These are phyloP conservation scores for Arachis monticola DNA, from an alignment of 331 rosid genomes.

Conservation along the genomic window DNA sequence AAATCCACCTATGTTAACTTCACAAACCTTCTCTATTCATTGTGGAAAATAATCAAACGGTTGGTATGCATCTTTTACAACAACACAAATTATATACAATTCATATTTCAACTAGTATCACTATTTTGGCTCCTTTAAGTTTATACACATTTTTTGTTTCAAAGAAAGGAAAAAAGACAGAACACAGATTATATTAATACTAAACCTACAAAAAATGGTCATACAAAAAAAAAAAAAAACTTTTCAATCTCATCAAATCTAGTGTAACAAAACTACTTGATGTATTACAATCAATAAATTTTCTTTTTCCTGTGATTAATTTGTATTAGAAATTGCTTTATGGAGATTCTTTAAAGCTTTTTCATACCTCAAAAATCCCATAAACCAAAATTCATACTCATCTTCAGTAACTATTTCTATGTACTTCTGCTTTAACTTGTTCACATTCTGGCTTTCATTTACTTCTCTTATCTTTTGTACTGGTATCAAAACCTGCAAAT, in stretches of 20 bases:
- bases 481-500: conserved; percentile 77
- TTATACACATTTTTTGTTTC: too few relatives aligned
- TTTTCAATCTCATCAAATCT: neutral
- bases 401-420: conserved; percentile 69
- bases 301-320: neutral
- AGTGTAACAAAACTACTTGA: neutral
- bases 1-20: too few relatives aligned
- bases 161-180: too few relatives aligned
- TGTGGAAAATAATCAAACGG: too few relatives aligned
- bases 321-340: conserved; percentile 64
- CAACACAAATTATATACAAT: neutral
- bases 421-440: conserved; percentile 67
- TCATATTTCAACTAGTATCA: too few relatives aligned
- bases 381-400: conserved; percentile 79
- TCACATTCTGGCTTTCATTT: conserved; percentile 58
- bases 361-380: conserved; percentile 77
- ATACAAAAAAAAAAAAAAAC: too few relatives aligned
- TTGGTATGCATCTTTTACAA: too few relatives aligned
- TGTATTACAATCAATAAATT: neutral
- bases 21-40: too few relatives aligned
- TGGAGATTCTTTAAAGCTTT: conserved; percentile 67
- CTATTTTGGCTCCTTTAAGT: too few relatives aligned
- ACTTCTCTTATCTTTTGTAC: conserved; percentile 59
- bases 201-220: too few relatives aligned
- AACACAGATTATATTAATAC: too few relatives aligned